Evolutionary conservation across 768 basidiomycete genomes (phyloP).

Genomic region (Mycena belliarum): DNA sequence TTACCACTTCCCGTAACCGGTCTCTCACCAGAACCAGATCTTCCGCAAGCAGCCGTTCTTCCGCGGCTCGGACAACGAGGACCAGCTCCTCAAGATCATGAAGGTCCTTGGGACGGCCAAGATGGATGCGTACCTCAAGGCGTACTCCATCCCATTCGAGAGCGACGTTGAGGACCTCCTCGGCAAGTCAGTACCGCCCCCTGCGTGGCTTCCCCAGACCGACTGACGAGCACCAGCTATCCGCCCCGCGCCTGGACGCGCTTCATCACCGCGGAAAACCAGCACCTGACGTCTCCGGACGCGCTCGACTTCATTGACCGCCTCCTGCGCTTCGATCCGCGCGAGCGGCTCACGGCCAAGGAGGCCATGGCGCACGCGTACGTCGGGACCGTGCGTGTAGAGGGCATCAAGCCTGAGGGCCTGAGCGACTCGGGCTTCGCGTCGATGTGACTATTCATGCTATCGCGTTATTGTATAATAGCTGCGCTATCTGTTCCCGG

Average conservation of each 20-base stretch:
- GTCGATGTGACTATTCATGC: not conserved
- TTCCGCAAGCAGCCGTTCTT: constrained; percentile 78
- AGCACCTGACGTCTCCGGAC: constrained; percentile 92
- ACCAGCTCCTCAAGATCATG: constrained; percentile 71
- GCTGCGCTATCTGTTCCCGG: not conserved
- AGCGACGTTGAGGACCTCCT: constrained; percentile 60
- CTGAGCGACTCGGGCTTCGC: constrained; percentile 21
- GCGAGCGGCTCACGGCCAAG: constrained; percentile 90
- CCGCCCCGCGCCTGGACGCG: constrained; percentile 91
- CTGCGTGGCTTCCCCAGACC: not conserved
- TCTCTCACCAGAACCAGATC: constrained; percentile 41
- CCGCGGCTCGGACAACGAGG: constrained; percentile 70
- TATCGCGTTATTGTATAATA: not conserved
- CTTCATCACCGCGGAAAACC: constrained; percentile 94
- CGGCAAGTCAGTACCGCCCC: constrained; percentile 42
- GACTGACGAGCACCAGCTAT: constrained; percentile 53
- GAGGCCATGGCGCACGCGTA: constrained; percentile 91
- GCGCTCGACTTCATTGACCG: constrained; percentile 96
- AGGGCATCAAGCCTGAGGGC: constrained; percentile 14
- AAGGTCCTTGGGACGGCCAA: constrained; percentile 66
- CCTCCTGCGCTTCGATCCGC: constrained; percentile 93
- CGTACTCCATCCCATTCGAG: constrained; percentile 68
- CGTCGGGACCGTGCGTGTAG: constrained; percentile 60
- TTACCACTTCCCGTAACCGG: not conserved
- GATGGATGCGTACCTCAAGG: constrained; percentile 58